A percentile compares a stretch with the other conserved stretches of the same genome.
Evolutionary conservation across 2,329 filamentous ascomycete species (phyloP).

Genomic region (Orbilia ellipsospora): DNA sequence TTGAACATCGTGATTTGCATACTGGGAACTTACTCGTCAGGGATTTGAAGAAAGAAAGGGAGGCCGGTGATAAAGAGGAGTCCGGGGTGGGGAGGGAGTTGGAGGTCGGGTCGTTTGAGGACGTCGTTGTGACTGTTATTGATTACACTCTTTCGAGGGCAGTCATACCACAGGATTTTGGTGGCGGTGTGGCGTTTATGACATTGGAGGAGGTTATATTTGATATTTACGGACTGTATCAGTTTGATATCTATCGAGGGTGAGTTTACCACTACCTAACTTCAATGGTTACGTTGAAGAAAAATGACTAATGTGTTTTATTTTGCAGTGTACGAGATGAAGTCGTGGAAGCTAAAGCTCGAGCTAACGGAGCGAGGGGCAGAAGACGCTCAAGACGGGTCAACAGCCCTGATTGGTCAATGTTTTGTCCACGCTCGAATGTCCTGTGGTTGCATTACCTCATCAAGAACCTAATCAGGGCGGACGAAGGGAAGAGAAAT

Average conservation of each 20-base stretch:
- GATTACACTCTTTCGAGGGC: constrained; percentile 50
- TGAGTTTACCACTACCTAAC: constrained; percentile 5
- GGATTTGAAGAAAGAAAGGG: constrained; percentile 32
- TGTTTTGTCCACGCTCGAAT: constrained; percentile 32
- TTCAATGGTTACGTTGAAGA: not conserved
- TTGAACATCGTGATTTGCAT: constrained; percentile 47
- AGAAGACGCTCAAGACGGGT: constrained; percentile 13
- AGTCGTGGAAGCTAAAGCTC: not conserved
- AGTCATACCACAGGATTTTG: constrained; percentile 24
- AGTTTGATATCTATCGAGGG: constrained; percentile 48
- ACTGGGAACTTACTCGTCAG: constrained; percentile 27
- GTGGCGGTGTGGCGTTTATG: constrained; percentile 38
- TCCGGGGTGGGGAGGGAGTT: constrained; percentile 20
- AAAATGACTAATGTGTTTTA: constrained; percentile 2
- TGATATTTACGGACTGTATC: constrained; percentile 34
- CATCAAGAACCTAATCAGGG: constrained; percentile 26
- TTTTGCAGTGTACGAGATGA: constrained; percentile 29
- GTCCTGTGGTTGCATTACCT: constrained; percentile 45
- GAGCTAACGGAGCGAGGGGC: not conserved
- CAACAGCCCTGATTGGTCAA: constrained; percentile 43
- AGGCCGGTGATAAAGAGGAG: constrained; percentile 8
- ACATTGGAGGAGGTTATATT: constrained; percentile 36
- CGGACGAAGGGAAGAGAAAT: constrained; percentile 25
- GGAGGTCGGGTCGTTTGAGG: constrained; percentile 30
- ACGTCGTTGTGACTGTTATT: constrained; percentile 36